Conservation (phyloP, 306 rosid genomes). For the Benincasa hispida region DNA sequence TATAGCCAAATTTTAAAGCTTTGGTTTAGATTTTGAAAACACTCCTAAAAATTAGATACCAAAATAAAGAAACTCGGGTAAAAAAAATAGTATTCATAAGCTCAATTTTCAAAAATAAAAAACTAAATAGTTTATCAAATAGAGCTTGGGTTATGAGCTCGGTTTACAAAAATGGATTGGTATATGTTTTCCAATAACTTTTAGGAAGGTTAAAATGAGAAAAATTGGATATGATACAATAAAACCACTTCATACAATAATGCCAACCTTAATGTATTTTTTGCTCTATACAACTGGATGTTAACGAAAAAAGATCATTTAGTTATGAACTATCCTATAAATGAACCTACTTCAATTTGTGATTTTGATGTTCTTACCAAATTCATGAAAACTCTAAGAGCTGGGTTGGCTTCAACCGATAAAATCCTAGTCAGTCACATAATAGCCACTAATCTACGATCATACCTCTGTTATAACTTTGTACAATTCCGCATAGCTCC, state of each 20-base stretch:
- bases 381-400: neutral
- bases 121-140: too few relatives aligned
- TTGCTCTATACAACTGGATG: neutral
- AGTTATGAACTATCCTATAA: neutral
- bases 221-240: neutral
- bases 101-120: too few relatives aligned
- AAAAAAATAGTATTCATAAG: too few relatives aligned
- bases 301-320: neutral
- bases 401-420: neutral
- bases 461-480: neutral
- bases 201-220: neutral
- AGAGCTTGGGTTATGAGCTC: too few relatives aligned
- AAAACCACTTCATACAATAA: neutral
- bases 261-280: neutral
- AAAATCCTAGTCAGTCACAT: neutral
- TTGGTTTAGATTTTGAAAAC: too few relatives aligned
- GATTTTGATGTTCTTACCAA: neutral
- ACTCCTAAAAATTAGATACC: too few relatives aligned
- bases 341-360: neutral
- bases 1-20: too few relatives aligned
- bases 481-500: neutral
- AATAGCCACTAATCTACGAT: neutral
- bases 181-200: too few relatives aligned
- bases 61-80: too few relatives aligned
- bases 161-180: too few relatives aligned